Evolutionary conservation across 1,284 basidiomycete genomes (phyloP).

Genomic region (Sanghuangporus baumii): DNA sequence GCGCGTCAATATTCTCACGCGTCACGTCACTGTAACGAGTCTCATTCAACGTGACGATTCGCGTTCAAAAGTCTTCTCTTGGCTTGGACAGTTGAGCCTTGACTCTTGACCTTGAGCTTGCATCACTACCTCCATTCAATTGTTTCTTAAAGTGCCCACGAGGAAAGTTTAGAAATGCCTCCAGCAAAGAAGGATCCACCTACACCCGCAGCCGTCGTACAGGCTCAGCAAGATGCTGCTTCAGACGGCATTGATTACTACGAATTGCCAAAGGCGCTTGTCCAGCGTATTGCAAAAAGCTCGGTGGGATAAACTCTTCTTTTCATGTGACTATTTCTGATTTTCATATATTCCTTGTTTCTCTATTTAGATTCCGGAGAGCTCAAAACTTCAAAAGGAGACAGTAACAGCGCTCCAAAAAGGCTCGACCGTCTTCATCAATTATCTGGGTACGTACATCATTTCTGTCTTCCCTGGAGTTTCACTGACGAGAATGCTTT

Average conservation of each 20-base stretch:
- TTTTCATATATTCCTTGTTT: not conserved
- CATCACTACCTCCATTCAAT: not conserved
- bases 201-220: conserved; percentile 50
- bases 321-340: not conserved
- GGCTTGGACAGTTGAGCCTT: not conserved
- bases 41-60: not conserved
- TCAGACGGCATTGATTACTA: conserved; percentile 82
- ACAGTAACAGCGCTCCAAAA: conserved; percentile 77
- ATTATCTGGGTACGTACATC: conserved; percentile 67
- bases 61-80: not conserved
- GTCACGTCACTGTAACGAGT: not conserved
- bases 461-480: not conserved
- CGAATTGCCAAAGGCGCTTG: conserved; percentile 76
- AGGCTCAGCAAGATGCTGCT: conserved; percentile 68
- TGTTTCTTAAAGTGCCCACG: not conserved
- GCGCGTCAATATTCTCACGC: not conserved
- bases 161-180: conserved; percentile 38
- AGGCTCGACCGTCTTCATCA: conserved; percentile 87
- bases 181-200: conserved; percentile 60
- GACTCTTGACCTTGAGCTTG: not conserved
- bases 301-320: conserved; percentile 42
- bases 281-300: conserved; percentile 79
- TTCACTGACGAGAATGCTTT: not conserved
- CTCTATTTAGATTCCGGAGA: conserved; percentile 66
- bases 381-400: conserved; percentile 83